phyloP scores from a whole-genome alignment of 768 basidiomycete genomes.

The Lactarius sp. region DNA sequence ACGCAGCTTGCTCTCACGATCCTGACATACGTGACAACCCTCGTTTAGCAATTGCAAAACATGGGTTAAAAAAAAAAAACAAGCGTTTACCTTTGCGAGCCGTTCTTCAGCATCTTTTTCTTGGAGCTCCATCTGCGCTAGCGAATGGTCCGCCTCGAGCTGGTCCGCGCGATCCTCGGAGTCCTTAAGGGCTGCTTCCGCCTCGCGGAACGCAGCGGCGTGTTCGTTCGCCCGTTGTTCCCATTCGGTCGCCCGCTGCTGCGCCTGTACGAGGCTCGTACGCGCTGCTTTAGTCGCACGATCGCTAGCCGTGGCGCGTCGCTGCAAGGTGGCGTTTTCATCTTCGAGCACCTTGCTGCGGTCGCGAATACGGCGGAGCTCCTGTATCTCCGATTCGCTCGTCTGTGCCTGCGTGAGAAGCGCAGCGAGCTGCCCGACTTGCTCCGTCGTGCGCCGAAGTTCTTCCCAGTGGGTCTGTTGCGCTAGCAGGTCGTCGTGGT shows the following conservation, averaged over 20 bases:
- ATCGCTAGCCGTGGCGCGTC: conserved; percentile 58
- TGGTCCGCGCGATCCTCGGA: conserved; percentile 59
- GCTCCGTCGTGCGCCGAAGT: conserved; percentile 61
- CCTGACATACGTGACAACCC: conserved; percentile 39
- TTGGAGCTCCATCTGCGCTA: conserved; percentile 66
- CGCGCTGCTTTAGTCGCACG: conserved; percentile 51
- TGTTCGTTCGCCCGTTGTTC: conserved; percentile 71
- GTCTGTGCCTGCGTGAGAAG: conserved; percentile 50
- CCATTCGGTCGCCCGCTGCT: conserved; percentile 78
- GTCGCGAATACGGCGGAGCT: conserved; percentile 61
- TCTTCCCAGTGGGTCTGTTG: conserved; percentile 81
- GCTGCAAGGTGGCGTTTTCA: conserved; percentile 63
- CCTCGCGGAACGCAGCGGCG: conserved; percentile 57
- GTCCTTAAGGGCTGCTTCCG: conserved; percentile 58
- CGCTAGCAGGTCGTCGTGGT: conserved; percentile 51
- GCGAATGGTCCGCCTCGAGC: conserved; percentile 64
- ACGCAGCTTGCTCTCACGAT: conserved; percentile 62
- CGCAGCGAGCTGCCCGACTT: conserved; percentile 59
- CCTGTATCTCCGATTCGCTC: conserved; percentile 68
- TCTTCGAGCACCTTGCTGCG: conserved; percentile 53
- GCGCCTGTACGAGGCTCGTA: conserved; percentile 63
- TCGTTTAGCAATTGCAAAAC: background rate
- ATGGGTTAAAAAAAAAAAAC: too few relatives aligned
- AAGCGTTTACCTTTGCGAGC: conserved; percentile 50
- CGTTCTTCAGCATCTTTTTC: conserved; percentile 71